Conservation (phyloP, 345 rosid species). For the Syzygium aqueum region DNA sequence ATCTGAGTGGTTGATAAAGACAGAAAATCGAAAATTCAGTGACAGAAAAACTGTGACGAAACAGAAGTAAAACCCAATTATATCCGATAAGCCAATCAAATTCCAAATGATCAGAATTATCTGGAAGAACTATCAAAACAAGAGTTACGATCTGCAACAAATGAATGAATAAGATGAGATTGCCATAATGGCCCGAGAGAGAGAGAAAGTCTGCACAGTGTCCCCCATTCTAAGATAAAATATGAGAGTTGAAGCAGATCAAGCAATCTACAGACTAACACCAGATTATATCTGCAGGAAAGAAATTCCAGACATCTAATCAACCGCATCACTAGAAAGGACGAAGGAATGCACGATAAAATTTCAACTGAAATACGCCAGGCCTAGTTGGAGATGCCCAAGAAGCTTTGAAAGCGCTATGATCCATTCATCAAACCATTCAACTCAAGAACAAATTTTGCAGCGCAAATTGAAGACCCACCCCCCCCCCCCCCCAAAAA, state of each 20-base stretch:
- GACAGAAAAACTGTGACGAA: not conserved
- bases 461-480: not conserved
- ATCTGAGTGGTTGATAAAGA: not conserved
- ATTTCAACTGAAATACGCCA: not conserved
- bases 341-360: not conserved
- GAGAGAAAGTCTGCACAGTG: not conserved
- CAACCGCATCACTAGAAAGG: not conserved
- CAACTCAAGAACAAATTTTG: not conserved
- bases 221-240: not conserved
- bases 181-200: not conserved
- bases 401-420: not conserved
- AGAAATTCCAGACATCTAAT: not conserved
- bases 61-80: not conserved
- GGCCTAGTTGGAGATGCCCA: not conserved
- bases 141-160: not conserved
- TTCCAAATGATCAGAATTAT: not conserved
- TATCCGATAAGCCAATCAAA: not conserved
- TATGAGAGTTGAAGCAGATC: not conserved
- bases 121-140: not conserved
- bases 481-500: not conserved
- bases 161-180: not conserved
- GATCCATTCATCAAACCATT: not conserved
- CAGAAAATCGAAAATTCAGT: not conserved
- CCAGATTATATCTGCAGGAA: not conserved
- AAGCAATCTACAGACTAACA: not conserved